phyloP scores from a whole-genome alignment of 148 eudicot genomes.

The Talinum fruticosum region DNA sequence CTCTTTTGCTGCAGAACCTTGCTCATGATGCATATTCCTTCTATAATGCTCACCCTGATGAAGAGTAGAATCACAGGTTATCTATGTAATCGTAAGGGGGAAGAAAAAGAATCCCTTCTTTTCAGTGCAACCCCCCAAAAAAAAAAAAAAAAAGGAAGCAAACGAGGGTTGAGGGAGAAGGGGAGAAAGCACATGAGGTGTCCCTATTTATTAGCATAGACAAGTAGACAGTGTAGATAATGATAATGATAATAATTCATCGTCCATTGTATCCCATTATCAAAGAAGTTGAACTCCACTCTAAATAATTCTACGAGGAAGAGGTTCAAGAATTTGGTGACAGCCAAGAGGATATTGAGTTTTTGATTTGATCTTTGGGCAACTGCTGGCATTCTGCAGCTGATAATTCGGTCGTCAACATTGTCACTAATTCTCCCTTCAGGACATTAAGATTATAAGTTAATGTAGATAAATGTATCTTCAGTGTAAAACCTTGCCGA shows the following conservation, averaged over 20 bases:
- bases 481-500: no score
- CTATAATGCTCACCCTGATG: slow-evolving; percentile 33
- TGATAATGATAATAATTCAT: slow-evolving; percentile 10
- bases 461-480: no score
- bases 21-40: slow-evolving; percentile 90
- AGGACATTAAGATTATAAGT: no score
- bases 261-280: slow-evolving; percentile 19
- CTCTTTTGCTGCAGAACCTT: slow-evolving; percentile 56
- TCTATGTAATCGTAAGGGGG: neutral
- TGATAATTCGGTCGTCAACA: no score
- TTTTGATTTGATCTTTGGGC: neutral
- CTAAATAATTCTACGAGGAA: neutral
- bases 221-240: neutral
- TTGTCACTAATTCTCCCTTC: no score
- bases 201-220: neutral
- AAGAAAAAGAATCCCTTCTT: slow-evolving; percentile 6
- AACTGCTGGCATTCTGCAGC: no score
- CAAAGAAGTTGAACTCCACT: neutral
- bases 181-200: neutral
- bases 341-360: slow-evolving; percentile 4
- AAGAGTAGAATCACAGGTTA: slow-evolving; percentile 18
- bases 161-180: neutral
- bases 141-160: no score
- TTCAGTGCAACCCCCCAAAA: neutral
- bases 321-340: neutral